phyloP scores from a whole-genome alignment of 2,329 filamentous ascomycete species.

The Cladosporium halotolerans region DNA sequence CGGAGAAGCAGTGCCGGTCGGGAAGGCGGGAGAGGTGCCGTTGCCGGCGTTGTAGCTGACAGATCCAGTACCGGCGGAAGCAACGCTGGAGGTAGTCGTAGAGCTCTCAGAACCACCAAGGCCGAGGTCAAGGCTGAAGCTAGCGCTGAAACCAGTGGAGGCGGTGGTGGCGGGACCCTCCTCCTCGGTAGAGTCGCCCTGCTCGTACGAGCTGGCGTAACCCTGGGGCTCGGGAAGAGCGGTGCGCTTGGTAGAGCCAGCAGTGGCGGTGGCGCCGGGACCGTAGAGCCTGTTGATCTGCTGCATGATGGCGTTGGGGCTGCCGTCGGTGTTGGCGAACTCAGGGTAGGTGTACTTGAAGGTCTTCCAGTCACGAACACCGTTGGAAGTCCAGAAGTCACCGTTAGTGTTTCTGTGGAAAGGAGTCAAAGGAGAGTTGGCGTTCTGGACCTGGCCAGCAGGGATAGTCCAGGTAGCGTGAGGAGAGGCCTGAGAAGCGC shows the following conservation, averaged over 20 bases:
- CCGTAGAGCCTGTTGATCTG: slow-evolving; percentile 54
- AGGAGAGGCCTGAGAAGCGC: slow-evolving; percentile 12
- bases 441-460: slow-evolving; percentile 12
- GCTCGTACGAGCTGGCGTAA: not conserved
- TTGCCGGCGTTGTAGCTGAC: not conserved
- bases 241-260: slow-evolving; percentile 24
- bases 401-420: slow-evolving; percentile 56
- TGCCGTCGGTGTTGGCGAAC: slow-evolving; percentile 40
- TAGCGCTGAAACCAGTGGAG: not conserved
- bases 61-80: not conserved
- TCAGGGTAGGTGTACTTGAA: slow-evolving; percentile 75
- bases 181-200: slow-evolving; percentile 2
- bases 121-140: slow-evolving; percentile 1
- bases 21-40: slow-evolving; percentile 4
- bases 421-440: slow-evolving; percentile 40
- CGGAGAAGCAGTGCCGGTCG: slow-evolving; percentile 3
- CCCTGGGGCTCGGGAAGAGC: slow-evolving; percentile 9
- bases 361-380: slow-evolving; percentile 47
- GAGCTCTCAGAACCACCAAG: not conserved
- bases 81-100: not conserved
- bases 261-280: slow-evolving; percentile 27
- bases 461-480: slow-evolving; percentile 16
- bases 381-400: slow-evolving; percentile 62
- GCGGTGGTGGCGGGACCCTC: slow-evolving; percentile 1
- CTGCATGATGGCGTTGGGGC: slow-evolving; percentile 38